Percentiles rank a stretch among this genome's conserved stretches.
phyloP scores from a whole-genome alignment of 176 grass and related monocot genomes.

The Oryza meyeriana region DNA sequence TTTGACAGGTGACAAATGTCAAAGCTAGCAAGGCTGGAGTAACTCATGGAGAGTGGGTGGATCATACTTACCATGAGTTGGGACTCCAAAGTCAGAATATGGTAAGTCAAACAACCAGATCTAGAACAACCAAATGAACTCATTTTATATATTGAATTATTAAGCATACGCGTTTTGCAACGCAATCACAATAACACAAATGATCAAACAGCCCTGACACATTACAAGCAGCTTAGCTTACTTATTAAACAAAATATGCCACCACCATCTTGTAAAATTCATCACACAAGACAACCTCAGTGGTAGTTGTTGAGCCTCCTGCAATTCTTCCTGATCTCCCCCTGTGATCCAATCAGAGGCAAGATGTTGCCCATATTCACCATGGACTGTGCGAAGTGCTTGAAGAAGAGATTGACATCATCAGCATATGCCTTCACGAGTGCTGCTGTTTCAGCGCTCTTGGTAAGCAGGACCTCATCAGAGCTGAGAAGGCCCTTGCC shows the following conservation, averaged over 20 bases:
- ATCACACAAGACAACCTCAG: conserved; percentile 30
- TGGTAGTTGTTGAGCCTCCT: conserved; percentile 63
- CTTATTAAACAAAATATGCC: conserved; percentile 46
- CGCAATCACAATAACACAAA: conserved; percentile 29
- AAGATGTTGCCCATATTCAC: conserved; percentile 88
- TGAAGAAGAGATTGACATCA: conserved; percentile 66
- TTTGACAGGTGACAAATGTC: conserved; percentile 19
- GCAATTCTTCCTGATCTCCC: conserved; percentile 90
- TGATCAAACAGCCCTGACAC: not conserved
- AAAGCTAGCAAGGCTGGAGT: not conserved
- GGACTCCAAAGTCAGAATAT: conserved; percentile 7
- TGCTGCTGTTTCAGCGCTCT: conserved; percentile 48
- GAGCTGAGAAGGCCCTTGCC: conserved; percentile 85
- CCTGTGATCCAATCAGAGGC: conserved; percentile 55
- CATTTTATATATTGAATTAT: conserved; percentile 33
- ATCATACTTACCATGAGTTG: not conserved
- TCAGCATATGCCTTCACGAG: conserved; percentile 72
- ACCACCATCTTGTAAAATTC: conserved; percentile 23
- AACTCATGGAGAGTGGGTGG: conserved; percentile 10
- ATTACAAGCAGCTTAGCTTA: conserved; percentile 24
- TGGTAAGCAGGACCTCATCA: conserved; percentile 69
- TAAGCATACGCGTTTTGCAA: conserved; percentile 24
- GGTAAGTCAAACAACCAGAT: conserved; percentile 30
- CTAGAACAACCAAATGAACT: conserved; percentile 27
- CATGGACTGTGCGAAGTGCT: conserved; percentile 87